phyloP scores from a whole-genome alignment of 202 grass and related monocot genomes.

The Musa balbisiana region DNA sequence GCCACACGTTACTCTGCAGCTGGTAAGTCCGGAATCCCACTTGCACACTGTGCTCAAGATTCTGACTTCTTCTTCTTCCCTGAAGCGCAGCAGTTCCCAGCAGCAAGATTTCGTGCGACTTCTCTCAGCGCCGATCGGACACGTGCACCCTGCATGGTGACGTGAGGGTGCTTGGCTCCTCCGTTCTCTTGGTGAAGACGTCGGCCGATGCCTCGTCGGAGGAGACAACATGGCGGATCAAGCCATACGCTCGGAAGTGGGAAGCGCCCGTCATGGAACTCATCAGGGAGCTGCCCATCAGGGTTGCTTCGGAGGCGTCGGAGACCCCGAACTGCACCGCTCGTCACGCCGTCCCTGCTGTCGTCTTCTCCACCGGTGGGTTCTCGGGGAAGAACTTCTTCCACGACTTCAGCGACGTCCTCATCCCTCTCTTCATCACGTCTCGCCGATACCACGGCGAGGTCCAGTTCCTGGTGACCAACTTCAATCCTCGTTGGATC shows the following conservation, averaged over 20 bases:
- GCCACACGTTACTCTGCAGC: background rate
- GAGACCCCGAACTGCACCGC: conserved; percentile 19
- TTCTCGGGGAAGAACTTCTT: conserved; percentile 27
- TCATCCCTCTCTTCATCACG: conserved; percentile 36
- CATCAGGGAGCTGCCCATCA: conserved; percentile 27
- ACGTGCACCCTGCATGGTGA: conserved; percentile 35
- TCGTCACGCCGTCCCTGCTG: conserved; percentile 26
- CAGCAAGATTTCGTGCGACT: conserved; percentile 29
- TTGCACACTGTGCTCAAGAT: background rate
- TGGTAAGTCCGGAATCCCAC: background rate
- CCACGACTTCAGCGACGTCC: conserved; percentile 24
- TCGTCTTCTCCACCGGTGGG: conserved; percentile 40
- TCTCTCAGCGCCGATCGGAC: conserved; percentile 30
- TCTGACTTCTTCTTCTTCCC: background rate
- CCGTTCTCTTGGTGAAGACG: conserved; percentile 14
- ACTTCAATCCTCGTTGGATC: conserved; percentile 34
- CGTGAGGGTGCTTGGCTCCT: conserved; percentile 31
- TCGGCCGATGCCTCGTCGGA: background rate
- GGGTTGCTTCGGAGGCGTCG: background rate
- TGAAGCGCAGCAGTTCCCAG: background rate
- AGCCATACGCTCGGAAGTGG: conserved; percentile 40
- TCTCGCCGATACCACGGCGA: conserved; percentile 25
- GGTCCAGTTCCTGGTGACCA: conserved; percentile 27
- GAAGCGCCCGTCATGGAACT: conserved; percentile 32
- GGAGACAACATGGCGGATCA: conserved; percentile 11